These are phyloP conservation scores for Tetracladium marchalianum DNA, from an alignment of 495 filamentous ascomycete genomes.

Conservation along the genomic window DNA sequence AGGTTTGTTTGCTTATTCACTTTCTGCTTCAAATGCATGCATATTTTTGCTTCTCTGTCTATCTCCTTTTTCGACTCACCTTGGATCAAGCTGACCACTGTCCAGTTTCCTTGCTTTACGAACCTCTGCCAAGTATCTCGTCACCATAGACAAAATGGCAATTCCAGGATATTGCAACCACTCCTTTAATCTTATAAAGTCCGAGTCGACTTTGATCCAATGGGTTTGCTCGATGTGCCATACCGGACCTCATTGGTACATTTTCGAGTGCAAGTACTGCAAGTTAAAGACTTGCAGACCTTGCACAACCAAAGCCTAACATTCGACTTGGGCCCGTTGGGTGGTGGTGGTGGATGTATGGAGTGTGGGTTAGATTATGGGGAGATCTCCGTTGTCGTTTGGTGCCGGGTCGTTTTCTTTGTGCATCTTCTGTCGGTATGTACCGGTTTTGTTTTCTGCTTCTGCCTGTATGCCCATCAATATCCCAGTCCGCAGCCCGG, in stretches of 20 bases:
- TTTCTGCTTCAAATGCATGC: not conserved
- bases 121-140: not conserved
- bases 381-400: too few relatives aligned
- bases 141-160: constrained; percentile 38
- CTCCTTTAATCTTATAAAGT: constrained; percentile 68
- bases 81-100: not conserved
- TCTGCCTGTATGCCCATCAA: too few relatives aligned
- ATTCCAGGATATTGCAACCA: constrained; percentile 55
- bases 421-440: too few relatives aligned
- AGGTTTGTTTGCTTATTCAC: constrained; percentile 13
- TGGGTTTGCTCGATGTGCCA: constrained; percentile 74
- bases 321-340: not conserved
- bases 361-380: too few relatives aligned
- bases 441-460: too few relatives aligned
- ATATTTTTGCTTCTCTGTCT: not conserved
- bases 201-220: constrained; percentile 60
- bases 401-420: too few relatives aligned
- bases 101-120: not conserved
- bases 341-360: too few relatives aligned
- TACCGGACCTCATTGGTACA: constrained; percentile 71
- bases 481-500: too few relatives aligned
- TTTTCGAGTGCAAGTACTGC: constrained; percentile 72
- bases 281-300: constrained; percentile 63
- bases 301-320: constrained; percentile 37
- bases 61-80: not conserved